Conservation (phyloP, 805 yeast genomes). For the Yarrowia porcina region DNA sequence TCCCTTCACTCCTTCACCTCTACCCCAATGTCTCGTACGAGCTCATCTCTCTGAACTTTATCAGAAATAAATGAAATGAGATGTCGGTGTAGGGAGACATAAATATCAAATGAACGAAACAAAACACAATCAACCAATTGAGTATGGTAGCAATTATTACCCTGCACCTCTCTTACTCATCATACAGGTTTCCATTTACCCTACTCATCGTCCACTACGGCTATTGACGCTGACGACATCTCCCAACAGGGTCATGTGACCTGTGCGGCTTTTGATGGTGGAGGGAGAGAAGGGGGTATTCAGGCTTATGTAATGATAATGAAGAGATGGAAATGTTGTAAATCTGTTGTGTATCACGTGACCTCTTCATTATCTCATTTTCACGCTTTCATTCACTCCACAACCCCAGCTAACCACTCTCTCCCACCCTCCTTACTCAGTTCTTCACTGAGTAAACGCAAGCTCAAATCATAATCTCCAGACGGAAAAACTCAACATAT, state of each 20-base stretch:
- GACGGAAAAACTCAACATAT: constrained; percentile 19
- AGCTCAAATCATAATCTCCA: constrained; percentile 7
- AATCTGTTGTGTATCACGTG: background rate
- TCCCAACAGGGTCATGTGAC: constrained; percentile 13
- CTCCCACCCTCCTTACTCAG: constrained; percentile 8
- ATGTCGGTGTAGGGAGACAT: too few species aligned
- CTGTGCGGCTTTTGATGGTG: background rate
- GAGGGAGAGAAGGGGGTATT: background rate
- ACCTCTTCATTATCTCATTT: too few species aligned
- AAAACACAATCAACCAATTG: too few species aligned
- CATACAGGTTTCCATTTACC: too few species aligned
- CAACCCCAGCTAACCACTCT: background rate
- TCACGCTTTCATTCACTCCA: background rate
- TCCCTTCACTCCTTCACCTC: too few species aligned
- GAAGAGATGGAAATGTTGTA: background rate
- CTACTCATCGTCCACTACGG: too few species aligned
- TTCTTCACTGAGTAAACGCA: constrained; percentile 24
- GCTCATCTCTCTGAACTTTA: background rate
- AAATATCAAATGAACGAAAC: too few species aligned
- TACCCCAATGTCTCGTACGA: too few species aligned
- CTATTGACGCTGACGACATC: constrained; percentile 4
- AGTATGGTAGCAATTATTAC: too few species aligned
- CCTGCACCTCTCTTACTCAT: too few species aligned
- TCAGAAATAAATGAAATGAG: background rate
- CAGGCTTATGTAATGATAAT: background rate